phyloP scores from a whole-genome alignment of 2,329 filamentous ascomycete genomes.

The Fusarium vanettenii region DNA sequence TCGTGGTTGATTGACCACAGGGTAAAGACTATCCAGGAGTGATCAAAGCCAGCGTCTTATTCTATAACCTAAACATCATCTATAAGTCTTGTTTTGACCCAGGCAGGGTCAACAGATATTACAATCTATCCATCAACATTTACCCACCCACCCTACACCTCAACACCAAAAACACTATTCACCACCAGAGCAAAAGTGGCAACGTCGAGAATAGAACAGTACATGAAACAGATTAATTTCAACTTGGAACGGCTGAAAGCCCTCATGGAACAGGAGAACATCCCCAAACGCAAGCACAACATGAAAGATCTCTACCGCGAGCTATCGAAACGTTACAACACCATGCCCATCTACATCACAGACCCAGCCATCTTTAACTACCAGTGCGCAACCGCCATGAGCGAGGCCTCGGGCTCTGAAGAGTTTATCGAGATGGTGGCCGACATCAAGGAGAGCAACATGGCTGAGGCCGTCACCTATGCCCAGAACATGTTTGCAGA shows the following conservation, averaged over 20 bases:
- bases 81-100: neutral
- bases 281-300: neutral
- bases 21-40: neutral
- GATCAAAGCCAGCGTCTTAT: neutral
- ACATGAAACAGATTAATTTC: neutral
- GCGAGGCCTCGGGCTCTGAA: neutral
- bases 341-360: neutral
- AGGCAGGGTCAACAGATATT: neutral
- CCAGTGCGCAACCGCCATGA: neutral
- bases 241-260: too few species aligned
- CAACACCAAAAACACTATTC: neutral
- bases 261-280: neutral
- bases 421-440: neutral
- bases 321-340: neutral
- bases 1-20: neutral
- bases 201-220: too few species aligned
- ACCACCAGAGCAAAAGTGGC: neutral
- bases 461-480: too few species aligned
- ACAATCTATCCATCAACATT: neutral
- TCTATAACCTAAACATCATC: neutral
- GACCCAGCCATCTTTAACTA: neutral
- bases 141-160: neutral
- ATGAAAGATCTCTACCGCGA: neutral
- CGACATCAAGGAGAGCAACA: neutral
- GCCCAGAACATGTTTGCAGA: neutral